These are phyloP conservation scores for Termitomyces sp. DNA, from an alignment of 768 basidiomycete genomes.

Conservation along the genomic window DNA sequence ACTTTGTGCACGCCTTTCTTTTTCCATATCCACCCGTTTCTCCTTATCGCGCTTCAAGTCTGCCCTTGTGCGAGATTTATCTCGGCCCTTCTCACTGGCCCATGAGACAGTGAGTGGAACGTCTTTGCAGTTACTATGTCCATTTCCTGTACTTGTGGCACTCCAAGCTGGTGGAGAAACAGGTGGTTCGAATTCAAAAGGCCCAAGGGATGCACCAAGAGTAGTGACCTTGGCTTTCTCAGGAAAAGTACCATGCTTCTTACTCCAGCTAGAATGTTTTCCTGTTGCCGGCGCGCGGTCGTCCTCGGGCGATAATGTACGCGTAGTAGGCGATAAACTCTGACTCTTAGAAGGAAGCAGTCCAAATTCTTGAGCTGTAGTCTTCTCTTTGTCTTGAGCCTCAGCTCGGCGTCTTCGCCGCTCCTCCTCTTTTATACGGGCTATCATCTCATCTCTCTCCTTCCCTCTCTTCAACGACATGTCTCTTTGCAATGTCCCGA, in stretches of 20 bases:
- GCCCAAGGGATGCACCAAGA: constrained; percentile 47
- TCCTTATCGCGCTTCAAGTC: constrained; percentile 25
- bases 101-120: constrained; percentile 18
- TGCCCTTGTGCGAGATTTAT: constrained; percentile 11
- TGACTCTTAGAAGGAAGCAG: constrained; percentile 25
- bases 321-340: not conserved
- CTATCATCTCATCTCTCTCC: constrained; percentile 33
- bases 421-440: constrained; percentile 18
- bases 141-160: constrained; percentile 27
- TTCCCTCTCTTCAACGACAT: constrained; percentile 36
- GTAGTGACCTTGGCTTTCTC: constrained; percentile 31
- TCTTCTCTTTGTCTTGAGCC: constrained; percentile 13
- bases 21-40: constrained; percentile 27
- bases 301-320: constrained; percentile 11
- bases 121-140: constrained; percentile 18
- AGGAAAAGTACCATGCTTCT: constrained; percentile 41
- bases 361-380: constrained; percentile 27
- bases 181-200: constrained; percentile 68
- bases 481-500: constrained; percentile 42
- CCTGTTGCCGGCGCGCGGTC: constrained; percentile 31
- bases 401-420: constrained; percentile 16
- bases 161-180: constrained; percentile 49
- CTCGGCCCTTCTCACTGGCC: constrained; percentile 18
- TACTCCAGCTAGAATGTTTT: constrained; percentile 57
- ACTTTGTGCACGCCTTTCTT: constrained; percentile 21